Percentiles rank a stretch among this genome's conserved stretches.
phyloP scores from a whole-genome alignment of 2,329 filamentous ascomycete genomes.

The Rhynchosporium agropyri region DNA sequence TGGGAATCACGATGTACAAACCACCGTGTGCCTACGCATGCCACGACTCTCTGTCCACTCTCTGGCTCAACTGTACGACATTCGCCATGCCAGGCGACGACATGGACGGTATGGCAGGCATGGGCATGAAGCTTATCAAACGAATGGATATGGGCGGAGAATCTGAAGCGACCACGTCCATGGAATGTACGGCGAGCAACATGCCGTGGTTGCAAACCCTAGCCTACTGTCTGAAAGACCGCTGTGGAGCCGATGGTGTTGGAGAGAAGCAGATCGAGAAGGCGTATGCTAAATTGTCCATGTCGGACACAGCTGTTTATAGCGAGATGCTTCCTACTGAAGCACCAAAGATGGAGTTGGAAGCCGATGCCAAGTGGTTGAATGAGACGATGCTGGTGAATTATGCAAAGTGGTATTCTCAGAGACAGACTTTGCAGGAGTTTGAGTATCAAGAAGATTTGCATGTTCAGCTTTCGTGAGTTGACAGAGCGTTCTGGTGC shows the following conservation, averaged over 20 bases:
- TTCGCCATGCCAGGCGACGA: conserved; percentile 4
- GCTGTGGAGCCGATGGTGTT: conserved; percentile 13
- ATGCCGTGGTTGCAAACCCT: conserved; percentile 19
- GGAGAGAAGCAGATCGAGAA: conserved; percentile 12
- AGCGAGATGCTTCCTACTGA: conserved; percentile 14
- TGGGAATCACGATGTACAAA: conserved; percentile 23
- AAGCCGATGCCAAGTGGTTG: conserved; percentile 22
- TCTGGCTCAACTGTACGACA: conserved; percentile 21
- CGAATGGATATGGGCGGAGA: conserved; percentile 19
- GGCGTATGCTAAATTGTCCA: conserved; percentile 7
- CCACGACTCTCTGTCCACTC: conserved; percentile 15
- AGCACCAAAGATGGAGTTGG: conserved; percentile 10
- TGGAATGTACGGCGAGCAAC: conserved; percentile 15
- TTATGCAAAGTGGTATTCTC: conserved; percentile 10
- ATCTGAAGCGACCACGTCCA: conserved; percentile 12
- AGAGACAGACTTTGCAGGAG: conserved; percentile 15
- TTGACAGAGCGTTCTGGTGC: neutral
- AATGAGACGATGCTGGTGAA: conserved; percentile 19
- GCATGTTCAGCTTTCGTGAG: conserved; percentile 19
- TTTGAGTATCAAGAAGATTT: conserved; percentile 22
- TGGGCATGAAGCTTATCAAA: conserved; percentile 17
- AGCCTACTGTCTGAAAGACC: conserved; percentile 15
- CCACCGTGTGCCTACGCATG: conserved; percentile 20
- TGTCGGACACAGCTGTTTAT: conserved; percentile 8
- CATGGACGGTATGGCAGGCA: conserved; percentile 13